These are phyloP conservation scores for Colletotrichum lentis DNA, from an alignment of 2,329 filamentous ascomycete species.

Conservation along the genomic window DNA sequence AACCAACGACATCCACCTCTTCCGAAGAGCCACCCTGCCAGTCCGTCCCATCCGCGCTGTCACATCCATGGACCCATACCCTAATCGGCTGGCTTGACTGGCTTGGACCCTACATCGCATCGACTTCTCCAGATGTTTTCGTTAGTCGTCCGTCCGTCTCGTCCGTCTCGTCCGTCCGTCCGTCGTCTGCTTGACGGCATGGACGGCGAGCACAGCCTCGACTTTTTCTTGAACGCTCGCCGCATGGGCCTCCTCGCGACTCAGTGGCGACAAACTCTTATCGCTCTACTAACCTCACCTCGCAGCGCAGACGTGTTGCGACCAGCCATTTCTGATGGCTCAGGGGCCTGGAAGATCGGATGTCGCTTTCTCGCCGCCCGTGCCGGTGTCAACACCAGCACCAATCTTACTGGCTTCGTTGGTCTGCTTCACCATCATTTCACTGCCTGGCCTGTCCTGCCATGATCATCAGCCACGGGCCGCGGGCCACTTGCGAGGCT, in stretches of 20 bases:
- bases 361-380: constrained; percentile 30
- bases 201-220: constrained; percentile 22
- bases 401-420: constrained; percentile 9
- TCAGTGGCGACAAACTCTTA: constrained; percentile 26
- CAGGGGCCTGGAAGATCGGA: constrained; percentile 31
- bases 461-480: constrained; percentile 36
- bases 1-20: constrained; percentile 1
- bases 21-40: constrained; percentile 1
- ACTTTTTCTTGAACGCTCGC: constrained; percentile 20
- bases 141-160: background rate
- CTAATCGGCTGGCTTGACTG: background rate
- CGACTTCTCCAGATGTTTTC: background rate
- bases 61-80: background rate
- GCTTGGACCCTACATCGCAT: background rate
- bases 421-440: constrained; percentile 36
- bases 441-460: constrained; percentile 24
- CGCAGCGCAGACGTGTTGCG: background rate
- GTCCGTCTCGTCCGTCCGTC: background rate
- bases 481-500: constrained; percentile 33
- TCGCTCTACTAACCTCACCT: background rate
- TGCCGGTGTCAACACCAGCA: constrained; percentile 17
- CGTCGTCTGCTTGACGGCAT: constrained; percentile 15
- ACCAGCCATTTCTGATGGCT: background rate
- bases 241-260: constrained; percentile 35
- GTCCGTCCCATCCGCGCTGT: background rate